Evolutionary conservation across 1,284 basidiomycete species (phyloP), one percentile per base, ranked within the genome.

Genomic region (Cryptococcus wingfieldii): DNA sequence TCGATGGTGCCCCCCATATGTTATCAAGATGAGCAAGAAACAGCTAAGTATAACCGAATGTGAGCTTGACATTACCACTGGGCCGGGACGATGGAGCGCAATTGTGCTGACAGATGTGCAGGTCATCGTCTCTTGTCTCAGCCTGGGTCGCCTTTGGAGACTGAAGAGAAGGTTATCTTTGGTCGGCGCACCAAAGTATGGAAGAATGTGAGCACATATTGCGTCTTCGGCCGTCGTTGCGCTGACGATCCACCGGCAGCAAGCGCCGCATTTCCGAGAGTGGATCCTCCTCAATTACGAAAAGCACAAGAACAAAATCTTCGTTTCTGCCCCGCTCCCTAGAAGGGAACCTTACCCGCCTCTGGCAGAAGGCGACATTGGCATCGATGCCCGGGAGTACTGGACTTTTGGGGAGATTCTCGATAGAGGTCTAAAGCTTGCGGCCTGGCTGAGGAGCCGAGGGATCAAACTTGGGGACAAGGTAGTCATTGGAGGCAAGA

Each of bases 81-180:
- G 23, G 23, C 31, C 39, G 42, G 31, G 31, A 42, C 43, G 38
- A 13, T 8, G 13, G 51, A 47, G n/a, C 27, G 31, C 25, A 16
- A 23, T 0, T n/a, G 12, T 31, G 39, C 41, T 52, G 28, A 41
- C 9, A 13, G 27, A 27, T 19, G 16, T 16, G 12, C 52, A 74
- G 72, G 69, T 53, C 70, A 75, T 55, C 45, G 51, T 23, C 65
- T 70, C 37, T 57, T 75, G 41, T 71, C 69, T 13, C 54, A 66
- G 9, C 63, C 64, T 7, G 72, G 71, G 9, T 51, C 60, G 9
- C 59, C 65, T 14, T 59, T 75, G 45, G 73, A 75, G 65, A 71
- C 71, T 59, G 66, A 70, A 51, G 58, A 62, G 44, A 43, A 57
- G 12, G 45, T 60, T 2, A 52, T 75, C 1, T 31, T 66, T 34